Percentiles rank a stretch among this genome's conserved stretches.
These are phyloP conservation scores for Mycena galopus DNA, from an alignment of 768 basidiomycete species.

Conservation along the genomic window DNA sequence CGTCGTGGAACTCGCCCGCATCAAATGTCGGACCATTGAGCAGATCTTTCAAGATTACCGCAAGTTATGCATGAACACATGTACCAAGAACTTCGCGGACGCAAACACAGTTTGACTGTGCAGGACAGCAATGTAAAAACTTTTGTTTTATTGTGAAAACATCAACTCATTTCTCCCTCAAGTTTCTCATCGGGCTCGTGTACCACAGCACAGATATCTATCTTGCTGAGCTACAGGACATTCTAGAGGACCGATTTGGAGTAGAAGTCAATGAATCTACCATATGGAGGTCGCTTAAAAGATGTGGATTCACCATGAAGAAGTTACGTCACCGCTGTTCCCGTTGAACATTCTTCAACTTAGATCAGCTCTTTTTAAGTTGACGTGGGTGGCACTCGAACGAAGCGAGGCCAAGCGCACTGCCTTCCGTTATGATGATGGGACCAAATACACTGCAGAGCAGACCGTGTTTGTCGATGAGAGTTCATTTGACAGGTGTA, in stretches of 20 bases:
- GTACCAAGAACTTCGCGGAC: slow-evolving; percentile 2
- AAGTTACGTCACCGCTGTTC: too few species aligned
- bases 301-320: slow-evolving; percentile 38
- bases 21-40: neutral
- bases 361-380: too few species aligned
- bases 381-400: too few species aligned
- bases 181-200: slow-evolving; percentile 39
- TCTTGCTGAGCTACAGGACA: slow-evolving; percentile 39
- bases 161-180: too few species aligned
- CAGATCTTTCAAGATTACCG: neutral
- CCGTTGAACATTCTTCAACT: too few species aligned
- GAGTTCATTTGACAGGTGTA: slow-evolving; percentile 45
- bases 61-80: neutral
- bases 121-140: too few species aligned
- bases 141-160: neutral
- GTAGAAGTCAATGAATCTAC: slow-evolving; percentile 32
- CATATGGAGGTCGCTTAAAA: slow-evolving; percentile 31
- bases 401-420: too few species aligned
- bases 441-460: slow-evolving; percentile 29
- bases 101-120: neutral
- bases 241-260: slow-evolving; percentile 30
- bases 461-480: slow-evolving; percentile 53
- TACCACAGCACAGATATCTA: slow-evolving; percentile 40
- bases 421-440: neutral
- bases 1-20: neutral